Evolutionary conservation across 164 flowering plant species (phyloP), one percentile per base, ranked within the genome.

Genomic region (Macadamia integrifolia): DNA sequence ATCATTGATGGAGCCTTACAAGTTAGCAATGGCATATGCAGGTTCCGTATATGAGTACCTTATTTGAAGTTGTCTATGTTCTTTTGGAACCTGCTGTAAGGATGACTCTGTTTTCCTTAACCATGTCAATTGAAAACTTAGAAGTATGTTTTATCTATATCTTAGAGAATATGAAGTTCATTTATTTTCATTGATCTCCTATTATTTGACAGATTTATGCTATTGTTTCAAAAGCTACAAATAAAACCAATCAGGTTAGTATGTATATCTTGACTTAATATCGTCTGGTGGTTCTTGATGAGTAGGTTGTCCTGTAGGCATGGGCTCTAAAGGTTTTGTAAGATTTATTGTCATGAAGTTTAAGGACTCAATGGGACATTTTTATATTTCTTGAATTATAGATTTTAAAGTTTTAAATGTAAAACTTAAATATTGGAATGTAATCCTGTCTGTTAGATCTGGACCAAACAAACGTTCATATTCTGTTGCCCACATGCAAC

Each of bases 11-110:
- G 40, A 35, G 40, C 40, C 40, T 35, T 35, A 35, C 40, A 23
- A 23, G 23, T 23, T 23, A 23, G 23, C 23, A 23, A 23, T 35
- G 5, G 40, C 5, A 5, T 35, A 2, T 71, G 77, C 89, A 91
- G 97, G 97, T 92, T 4, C 93, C 97, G 9, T 92, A 87, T 69
- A 70, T 92, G 23, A 82, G 91, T 78, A 89, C 93, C 31, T 88
- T 92, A 32, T 89, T 92, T 77, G 90, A 91, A 69, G 86, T 89
- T 62, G 76, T 91, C 48, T 85, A 83, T 66, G 73, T 89, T 50
- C 93, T 91, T 60, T 90, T 85, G 61, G 86, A 84, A 75, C 95
- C 97, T 58, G 60, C 92, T 65, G 97, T 92, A 82, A 82, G 93
- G 77, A 59, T 43, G 35, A 30, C 6, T 31, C 32, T 43, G 61